Percentiles rank a stretch among this genome's conserved stretches.
These are phyloP conservation scores for Nannizziopsis barbatae DNA, from an alignment of 2,329 filamentous ascomycete species.

Conservation along the genomic window DNA sequence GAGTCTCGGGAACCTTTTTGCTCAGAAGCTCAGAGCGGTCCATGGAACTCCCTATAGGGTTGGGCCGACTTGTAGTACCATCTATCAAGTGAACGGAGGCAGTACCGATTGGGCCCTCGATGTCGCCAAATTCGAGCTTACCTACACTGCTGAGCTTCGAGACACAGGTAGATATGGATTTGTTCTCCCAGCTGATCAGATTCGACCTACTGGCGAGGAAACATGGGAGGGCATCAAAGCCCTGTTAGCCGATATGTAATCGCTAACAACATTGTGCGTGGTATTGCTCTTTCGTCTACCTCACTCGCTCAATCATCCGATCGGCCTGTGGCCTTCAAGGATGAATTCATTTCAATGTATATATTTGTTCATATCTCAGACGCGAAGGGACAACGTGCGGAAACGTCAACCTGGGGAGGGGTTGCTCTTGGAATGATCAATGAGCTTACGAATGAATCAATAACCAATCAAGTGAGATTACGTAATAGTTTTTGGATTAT, in stretches of 20 bases:
- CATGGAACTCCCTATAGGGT: conserved; percentile 36
- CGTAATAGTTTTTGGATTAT: too few species aligned
- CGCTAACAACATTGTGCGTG: background rate
- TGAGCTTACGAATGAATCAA: too few species aligned
- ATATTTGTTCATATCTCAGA: too few species aligned
- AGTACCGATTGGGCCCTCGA: conserved; percentile 39
- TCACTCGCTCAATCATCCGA: too few species aligned
- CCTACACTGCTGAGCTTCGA: conserved; percentile 41
- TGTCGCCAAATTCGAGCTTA: conserved; percentile 34
- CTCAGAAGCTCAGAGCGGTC: conserved; percentile 45
- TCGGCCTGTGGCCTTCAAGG: too few species aligned
- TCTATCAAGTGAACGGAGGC: conserved; percentile 43
- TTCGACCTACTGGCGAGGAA: conserved; percentile 38
- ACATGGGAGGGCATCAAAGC: conserved; percentile 33
- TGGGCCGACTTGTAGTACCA: conserved; percentile 48
- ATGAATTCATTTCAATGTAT: too few species aligned
- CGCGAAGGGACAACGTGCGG: too few species aligned
- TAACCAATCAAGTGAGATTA: too few species aligned
- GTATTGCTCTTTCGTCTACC: background rate
- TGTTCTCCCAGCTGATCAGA: conserved; percentile 40
- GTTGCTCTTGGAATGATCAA: too few species aligned
- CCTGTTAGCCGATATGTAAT: conserved; percentile 7
- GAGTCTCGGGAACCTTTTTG: conserved; percentile 39
- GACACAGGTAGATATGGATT: conserved; percentile 42
- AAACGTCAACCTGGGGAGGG: too few species aligned